Conservation (phyloP, 768 basidiomycete genomes). For the Rhizopogon vulgaris region DNA sequence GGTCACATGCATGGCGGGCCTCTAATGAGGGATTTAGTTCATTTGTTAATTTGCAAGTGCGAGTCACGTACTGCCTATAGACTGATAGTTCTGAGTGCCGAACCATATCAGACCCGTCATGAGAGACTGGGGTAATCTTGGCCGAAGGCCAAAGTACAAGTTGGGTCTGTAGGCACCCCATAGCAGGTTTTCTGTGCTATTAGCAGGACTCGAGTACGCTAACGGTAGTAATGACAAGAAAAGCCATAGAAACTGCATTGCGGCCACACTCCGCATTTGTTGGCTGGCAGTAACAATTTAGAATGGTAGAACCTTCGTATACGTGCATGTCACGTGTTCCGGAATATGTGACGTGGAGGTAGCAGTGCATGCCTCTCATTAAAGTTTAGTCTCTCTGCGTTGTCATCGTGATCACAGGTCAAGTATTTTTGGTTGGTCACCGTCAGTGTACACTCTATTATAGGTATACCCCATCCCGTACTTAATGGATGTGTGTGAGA, state of each 20-base stretch:
- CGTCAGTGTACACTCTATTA: no score
- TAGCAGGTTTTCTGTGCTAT: conserved; percentile 36
- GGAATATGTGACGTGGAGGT: not conserved
- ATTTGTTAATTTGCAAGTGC: not conserved
- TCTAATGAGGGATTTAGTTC: conserved; percentile 32
- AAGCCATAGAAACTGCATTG: conserved; percentile 22
- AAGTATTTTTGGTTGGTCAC: no score
- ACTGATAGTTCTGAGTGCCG: conserved; percentile 79
- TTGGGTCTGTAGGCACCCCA: conserved; percentile 88
- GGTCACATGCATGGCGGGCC: conserved; percentile 83
- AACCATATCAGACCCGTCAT: conserved; percentile 95
- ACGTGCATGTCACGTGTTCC: conserved; percentile 9
- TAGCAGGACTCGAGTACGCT: conserved; percentile 16
- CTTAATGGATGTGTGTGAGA: no score
- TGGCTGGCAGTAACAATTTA: not conserved
- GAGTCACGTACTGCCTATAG: conserved; percentile 50
- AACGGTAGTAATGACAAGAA: conserved; percentile 18
- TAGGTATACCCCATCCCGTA: no score
- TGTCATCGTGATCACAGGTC: no score
- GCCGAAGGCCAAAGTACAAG: conserved; percentile 91
- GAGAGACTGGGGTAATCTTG: conserved; percentile 80
- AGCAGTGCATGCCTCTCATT: no score
- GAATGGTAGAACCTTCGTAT: no score
- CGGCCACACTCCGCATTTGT: not conserved
- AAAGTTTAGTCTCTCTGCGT: no score